Evolutionary conservation across 2,329 filamentous ascomycete genomes (phyloP), one percentile per base, ranked within the genome.

Genomic region (Coccinonectria pachysandricola): DNA sequence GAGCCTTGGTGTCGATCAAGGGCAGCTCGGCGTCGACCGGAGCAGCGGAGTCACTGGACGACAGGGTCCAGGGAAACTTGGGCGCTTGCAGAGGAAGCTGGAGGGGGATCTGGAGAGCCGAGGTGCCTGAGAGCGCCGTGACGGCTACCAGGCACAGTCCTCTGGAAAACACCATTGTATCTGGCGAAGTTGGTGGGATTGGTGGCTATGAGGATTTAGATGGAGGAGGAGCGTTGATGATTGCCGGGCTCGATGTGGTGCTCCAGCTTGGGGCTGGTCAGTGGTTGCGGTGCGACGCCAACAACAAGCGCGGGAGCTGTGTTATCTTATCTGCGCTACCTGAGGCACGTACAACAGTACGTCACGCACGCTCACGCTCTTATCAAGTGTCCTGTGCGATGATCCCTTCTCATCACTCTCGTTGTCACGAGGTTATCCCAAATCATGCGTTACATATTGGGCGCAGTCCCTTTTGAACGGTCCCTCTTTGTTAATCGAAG

Each of bases 1-100:
- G 59, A 9, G 55, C 52, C 44, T 71, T 56, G 23, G 67, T 68
- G 45, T 65, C 64, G 24, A 77, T 55, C 27, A 71, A 32, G 2
- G 59, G 60, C 40, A 49, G 48, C 40, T 51, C 31, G 22, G 30
- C 32, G 12, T 30, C 22, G n/a, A 32, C 16, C 32, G 27, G 27
- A 13, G n/a, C 17, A 15, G 20, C 27, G 12, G 44, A 23, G 28
- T 24, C 23, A n/a, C 34, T 25, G 19, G 28, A 34, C 21, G 32
- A 45, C 17, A 20, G 29, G 30, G 29, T 27, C 23, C 25, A 35
- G 14, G 27, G 30, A 7, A 28, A 19, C 26, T 34, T 20, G 21
- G 24, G 19, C 8, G 12, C 17, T 15, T 32, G 18, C 15, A 39
- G 36, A 12, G 19, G 35, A 11, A 35, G 20, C 31, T 35, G 32